Conservation (phyloP, 306 rosid genomes). For the Begonia peltatifolia region DNA sequence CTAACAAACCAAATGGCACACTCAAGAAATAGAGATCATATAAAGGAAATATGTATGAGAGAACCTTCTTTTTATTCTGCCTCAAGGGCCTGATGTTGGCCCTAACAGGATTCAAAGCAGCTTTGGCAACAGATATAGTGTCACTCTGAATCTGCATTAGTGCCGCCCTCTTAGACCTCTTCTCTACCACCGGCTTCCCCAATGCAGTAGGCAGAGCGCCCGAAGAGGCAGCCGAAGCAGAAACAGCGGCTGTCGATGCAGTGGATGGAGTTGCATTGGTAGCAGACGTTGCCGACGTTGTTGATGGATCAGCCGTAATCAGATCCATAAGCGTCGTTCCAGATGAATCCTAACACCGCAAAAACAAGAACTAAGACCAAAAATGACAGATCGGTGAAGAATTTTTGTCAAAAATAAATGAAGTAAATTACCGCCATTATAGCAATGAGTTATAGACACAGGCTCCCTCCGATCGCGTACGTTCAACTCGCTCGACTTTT, state of each 20-base stretch:
- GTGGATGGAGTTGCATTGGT: conserved; percentile 24
- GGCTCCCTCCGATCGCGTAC: no score
- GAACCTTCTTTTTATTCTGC: conserved; percentile 54
- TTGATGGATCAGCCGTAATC: conserved; percentile 78
- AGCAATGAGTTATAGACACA: no score
- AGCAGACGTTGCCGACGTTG: conserved; percentile 13
- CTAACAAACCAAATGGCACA: no score
- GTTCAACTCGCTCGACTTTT: no score
- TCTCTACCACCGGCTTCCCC: conserved; percentile 70
- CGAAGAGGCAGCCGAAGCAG: conserved; percentile 19
- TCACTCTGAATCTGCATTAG: conserved; percentile 95
- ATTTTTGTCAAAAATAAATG: no score
- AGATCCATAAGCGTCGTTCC: conserved; percentile 99
- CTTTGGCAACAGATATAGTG: conserved; percentile 89
- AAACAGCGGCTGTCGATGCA: conserved; percentile 19
- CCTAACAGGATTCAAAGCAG: conserved; percentile 75
- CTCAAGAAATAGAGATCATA: no score
- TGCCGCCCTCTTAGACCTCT: conserved; percentile 68
- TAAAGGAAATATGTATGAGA: background rate
- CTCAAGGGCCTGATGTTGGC: conserved; percentile 66
- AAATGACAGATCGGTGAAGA: no score
- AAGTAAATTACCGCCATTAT: no score
- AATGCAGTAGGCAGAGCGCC: conserved; percentile 35
- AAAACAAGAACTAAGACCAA: no score
- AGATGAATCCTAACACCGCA: conserved; percentile 46